Percentiles rank a stretch among this genome's conserved stretches.
These are phyloP conservation scores for Cerrena zonata DNA, from an alignment of 1,284 basidiomycete species.

Conservation along the genomic window DNA sequence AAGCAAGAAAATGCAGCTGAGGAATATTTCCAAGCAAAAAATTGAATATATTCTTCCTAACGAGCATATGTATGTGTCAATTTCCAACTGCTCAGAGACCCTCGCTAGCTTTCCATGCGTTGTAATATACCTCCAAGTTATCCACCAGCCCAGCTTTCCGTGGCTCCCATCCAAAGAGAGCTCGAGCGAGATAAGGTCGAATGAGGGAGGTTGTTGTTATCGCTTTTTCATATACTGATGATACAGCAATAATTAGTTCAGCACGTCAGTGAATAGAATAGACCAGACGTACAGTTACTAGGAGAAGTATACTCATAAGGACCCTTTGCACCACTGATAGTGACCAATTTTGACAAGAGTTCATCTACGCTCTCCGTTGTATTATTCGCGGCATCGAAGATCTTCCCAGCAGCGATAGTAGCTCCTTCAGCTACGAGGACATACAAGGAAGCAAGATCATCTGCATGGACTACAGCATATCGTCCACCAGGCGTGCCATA, in stretches of 20 bases:
- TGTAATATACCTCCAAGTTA: slow-evolving; percentile 41
- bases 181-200: slow-evolving; percentile 40
- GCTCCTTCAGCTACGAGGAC: slow-evolving; percentile 39
- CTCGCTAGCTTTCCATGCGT: slow-evolving; percentile 31
- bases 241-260: neutral
- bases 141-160: slow-evolving; percentile 41
- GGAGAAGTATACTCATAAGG: slow-evolving; percentile 29
- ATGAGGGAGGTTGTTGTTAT: slow-evolving; percentile 26
- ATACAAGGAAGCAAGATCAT: slow-evolving; percentile 48
- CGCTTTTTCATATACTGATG: slow-evolving; percentile 29
- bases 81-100: neutral
- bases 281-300: slow-evolving; percentile 30
- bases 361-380: slow-evolving; percentile 40
- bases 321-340: slow-evolving; percentile 35
- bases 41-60: too few species aligned
- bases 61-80: too few species aligned
- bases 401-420: slow-evolving; percentile 33
- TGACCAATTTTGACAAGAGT: slow-evolving; percentile 36
- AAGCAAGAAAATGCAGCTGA: too few species aligned
- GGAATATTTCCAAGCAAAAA: too few species aligned
- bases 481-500: slow-evolving; percentile 38
- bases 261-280: neutral
- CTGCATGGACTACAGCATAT: slow-evolving; percentile 39
- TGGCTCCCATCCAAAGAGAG: slow-evolving; percentile 44
- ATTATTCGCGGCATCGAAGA: slow-evolving; percentile 43